Evolutionary conservation across 2,329 filamentous ascomycete genomes (phyloP), one percentile per base, ranked within the genome.

Genomic region (Xylaria sp.): DNA sequence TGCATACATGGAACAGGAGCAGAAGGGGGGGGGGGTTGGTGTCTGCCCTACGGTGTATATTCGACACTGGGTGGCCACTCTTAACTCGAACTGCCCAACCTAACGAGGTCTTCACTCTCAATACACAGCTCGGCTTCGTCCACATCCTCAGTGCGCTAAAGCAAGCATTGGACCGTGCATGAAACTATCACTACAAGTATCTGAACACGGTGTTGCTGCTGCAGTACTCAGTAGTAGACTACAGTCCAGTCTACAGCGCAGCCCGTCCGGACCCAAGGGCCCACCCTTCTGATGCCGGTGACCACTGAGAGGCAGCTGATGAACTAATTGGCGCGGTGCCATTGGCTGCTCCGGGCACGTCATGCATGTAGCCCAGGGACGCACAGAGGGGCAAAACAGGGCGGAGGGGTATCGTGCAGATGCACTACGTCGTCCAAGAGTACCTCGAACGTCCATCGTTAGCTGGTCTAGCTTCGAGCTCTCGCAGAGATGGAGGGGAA

Each of bases 361-460:
- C 40, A 58, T 59, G 52, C 58, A 62, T 43, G 38, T 37, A 17
- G 54, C 33, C 43, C 38, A 58, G 54, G 53, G 54, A 33, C 35
- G 40, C 41, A 54, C 49, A 43, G 54, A 62, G 58, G 54, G 58
- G 62, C 31, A 53, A 38, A 57, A 52, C 37, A 49, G 54, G 55
- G 49, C 4, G 8, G 54, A 58, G 51, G 54, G 55, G 49, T 44
- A 58, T 54, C 53, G 60, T 60, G 61, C 57, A 63, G 55, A 47
- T 19, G 40, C 29, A 57, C 61, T 64, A 64, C 61, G 61, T 60
- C 43, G 61, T 58, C 49, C 37, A 49, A 54, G 53, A 31, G 58
- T 64, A 64, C 49, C 49, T 48, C 49, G 54, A 61, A 40, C 61
- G 58, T 64, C 53, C 43, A 47, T 58, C 58, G 40, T 33, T 57